Evolutionary conservation across 495 filamentous ascomycete genomes (phyloP), one percentile per base, ranked within the genome.

Genomic region (Lophiotrema nucula): DNA sequence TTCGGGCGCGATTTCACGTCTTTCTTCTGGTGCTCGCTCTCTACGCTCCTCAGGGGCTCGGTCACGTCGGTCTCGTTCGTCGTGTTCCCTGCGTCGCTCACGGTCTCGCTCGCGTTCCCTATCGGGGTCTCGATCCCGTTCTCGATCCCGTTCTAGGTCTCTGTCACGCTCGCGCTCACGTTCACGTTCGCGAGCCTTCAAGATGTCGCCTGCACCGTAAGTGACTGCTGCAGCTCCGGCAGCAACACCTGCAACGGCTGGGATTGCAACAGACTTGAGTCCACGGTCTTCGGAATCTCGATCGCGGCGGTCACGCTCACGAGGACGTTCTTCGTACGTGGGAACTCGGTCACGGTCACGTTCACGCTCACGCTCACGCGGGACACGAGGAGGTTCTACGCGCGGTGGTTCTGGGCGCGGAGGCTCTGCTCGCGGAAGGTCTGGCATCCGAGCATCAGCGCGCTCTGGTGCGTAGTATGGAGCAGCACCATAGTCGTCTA

Each of bases 391-490:
- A 24, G 43, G 19, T 10, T 18, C 4, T 12, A 48, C 19, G 4
- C 49, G 49, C 31, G 31, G 31, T 11, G 46, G 46, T 5, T 49
- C 46, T 13, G 46, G 23, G 4, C 25, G 1, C 1, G 21, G 46
- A 28, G 46, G 4, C 11, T 49, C 39, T 16, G 55, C 35, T 10
- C 45, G 11, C 15, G 47, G 56, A 4, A 48, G 47, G 13, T 59
- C 56, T 16, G 56, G 56, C 39, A 59, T 59, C 15, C 56, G 47
- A 22, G 39, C 56, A 22, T 59, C 56, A 64, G 37, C 53, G 37
- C 59, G 50, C 54, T 60, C 53, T 13, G 69, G 31, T 22, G 69
- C 39, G 47, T 74, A 74, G 58, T 69, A 72, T 11, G 62, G 55
- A 35, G 37, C 45, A 42, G 37, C 21, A 13, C 33, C 45, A 25